Base-by-base conservation (phyloP, 306 rosid genomes). In the Lathyrus aphaca region DNA sequence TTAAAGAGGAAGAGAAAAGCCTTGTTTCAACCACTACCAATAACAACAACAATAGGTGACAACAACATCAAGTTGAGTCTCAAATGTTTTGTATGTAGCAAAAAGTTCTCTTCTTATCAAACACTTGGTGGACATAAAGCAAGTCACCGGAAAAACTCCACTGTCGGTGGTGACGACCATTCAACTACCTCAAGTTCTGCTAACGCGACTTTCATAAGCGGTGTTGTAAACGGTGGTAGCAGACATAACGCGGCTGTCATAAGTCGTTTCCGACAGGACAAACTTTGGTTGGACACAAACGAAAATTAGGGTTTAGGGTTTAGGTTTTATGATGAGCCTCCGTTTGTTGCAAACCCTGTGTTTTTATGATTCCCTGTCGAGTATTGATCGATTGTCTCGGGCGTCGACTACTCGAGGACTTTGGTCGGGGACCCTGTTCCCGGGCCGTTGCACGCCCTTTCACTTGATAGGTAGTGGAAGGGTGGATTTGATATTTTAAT, bases 61-160 rank as follows among this genome's bases (percentile, higher is more conserved):
- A 3, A 0, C 5, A 40, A 9, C 45, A 40, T 4, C 11, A 88
- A 76, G 23, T 80, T 48, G n/a, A 75, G 58, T 40, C 81, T 87
- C 79, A 94, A 85, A 72, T 94, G 98, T 70, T 90, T 97, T 23
- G 97, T 90, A 5, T 94, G 98, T 53, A 39, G 75, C 76, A 88
- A 84, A 66, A 78, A 82, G 6, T 94, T 94, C 72, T 51, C 92
- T 4, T 94, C 97, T 25, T 90, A 90, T 77, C 98, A 94, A 29
- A 97, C 97, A 1, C 87, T 94, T 1, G 97, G 98, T 1, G 97
- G 98, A 12, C 98, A 94, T 80, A 94, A 94, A 79, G 96, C 98
- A 50, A 90, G 97, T 65, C 98, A 94, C 68, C 75, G 98, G 6
- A 90, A 88, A 76, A 84, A 66, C 12, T 27, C 81, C 16, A 59